Base-by-base conservation (phyloP, 192 early-diverging fungal genomes). In the Cetraspora pellucida region DNA sequence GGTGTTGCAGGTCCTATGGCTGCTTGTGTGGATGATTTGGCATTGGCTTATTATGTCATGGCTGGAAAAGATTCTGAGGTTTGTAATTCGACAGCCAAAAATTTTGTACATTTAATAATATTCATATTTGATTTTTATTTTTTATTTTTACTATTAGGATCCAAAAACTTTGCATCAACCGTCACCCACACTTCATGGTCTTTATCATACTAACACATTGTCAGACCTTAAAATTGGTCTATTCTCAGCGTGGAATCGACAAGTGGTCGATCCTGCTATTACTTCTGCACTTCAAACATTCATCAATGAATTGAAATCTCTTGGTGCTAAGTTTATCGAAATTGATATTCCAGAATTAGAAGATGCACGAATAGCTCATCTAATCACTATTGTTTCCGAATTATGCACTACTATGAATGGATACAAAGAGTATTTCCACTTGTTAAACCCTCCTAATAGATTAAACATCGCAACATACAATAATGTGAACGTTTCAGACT, bases 1-100 rank as follows among this genome's bases (percentile, higher is more conserved):
- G 50, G 50, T 0, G 83, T 87, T 37, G 80, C 83, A 17, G 93
- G 93, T 16, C 93, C 93, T 7, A 87, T 95, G 58, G 90, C 88
- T 0, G 85, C 89, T 16, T 90, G 83, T 27, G 90, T 89, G 16
- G 83, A 90, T 50, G 91, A 93, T 77, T 72, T 95, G 54, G 85
- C 89, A 14, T 77, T 93, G 16, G 84, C 87, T 45, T 94, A 92
- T 78, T 82, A 84, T n/a, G 73, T 87, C 14, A 87, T 90, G 52
- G 85, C 90, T 21, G 90, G 90, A 17, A 81, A 81, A n/a, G 87
- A 91, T 59, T 47, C 57, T 6, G 72, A 80, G 72, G 84, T 85
- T 72, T n/a, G 74, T 30, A 14, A 46, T 64, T 43, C 9, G 16
- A 16, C 30, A 49, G 17, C 9, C 19, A 10, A 28, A 67, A 67